Base-by-base conservation (phyloP, 2,329 filamentous ascomycete species). In the Colletotrichum truncatum region DNA sequence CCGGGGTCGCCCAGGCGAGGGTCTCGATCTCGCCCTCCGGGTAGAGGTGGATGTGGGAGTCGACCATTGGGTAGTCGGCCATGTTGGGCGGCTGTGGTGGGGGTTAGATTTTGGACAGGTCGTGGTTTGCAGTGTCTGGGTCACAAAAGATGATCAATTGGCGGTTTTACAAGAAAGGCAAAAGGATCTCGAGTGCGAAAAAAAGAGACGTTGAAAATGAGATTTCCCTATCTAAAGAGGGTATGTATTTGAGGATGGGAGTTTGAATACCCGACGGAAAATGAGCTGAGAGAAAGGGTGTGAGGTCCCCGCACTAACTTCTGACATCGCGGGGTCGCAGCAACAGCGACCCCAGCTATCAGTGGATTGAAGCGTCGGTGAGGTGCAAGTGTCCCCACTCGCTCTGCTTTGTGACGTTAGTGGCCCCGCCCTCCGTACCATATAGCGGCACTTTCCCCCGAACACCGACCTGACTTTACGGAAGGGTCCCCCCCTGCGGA, bases 41-140 rank as follows among this genome's bases (percentile, higher is more conserved):
- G 82, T 89, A 97, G 73, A 98, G 89, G 81, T 98, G 94, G 78
- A 98, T 91, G 82, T 98, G 95, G 38, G 93, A 91, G 82, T 98
- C 94, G 77, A 98, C 88, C 74, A 97, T 90, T 72, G 84, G 87
- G 76, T 85, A 79, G 71, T 82, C 74, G 62, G 78, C 79, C 67
- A 60, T 74, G 55, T 16, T 41, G 45, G 59, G 46, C 64, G 54
- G 30, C 39, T 26, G n/a, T n/a, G n/a, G n/a, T n/a, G 14, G 41
- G 18, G 11, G n/a, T 38, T 39, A n/a, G 21, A n/a, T 30, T 34
- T 21, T 38, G 36, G 36, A 11, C 14, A 36, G 36, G 16, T 53
- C n/a, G n/a, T n/a, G n/a, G n/a, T 26, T 53, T 5, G 46, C 4
- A 14, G 34, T 30, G 18, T 16, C 6, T 9, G 38, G 26, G 18